Conservation (phyloP, 2,329 filamentous ascomycete genomes). For the Didymella exigua region DNA sequence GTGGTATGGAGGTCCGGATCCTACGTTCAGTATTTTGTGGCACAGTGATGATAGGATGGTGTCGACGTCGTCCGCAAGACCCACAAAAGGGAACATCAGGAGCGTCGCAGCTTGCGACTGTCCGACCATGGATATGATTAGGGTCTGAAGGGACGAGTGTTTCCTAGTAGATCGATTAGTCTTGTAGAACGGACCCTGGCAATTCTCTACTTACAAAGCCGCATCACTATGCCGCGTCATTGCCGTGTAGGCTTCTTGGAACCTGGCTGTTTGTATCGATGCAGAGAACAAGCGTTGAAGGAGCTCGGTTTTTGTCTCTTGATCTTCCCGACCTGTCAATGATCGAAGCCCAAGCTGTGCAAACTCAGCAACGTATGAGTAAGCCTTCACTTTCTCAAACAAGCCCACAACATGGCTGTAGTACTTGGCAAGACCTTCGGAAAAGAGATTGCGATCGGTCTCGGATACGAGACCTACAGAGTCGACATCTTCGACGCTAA, state of each 20-base stretch:
- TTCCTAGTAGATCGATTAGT: conserved; percentile 53
- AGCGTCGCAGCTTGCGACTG: conserved; percentile 53
- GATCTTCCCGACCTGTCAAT: conserved; percentile 34
- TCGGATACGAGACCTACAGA: conserved; percentile 69
- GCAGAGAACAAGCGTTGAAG: conserved; percentile 84
- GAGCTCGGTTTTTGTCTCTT: conserved; percentile 56
- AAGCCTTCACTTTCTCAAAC: conserved; percentile 77
- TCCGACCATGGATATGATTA: conserved; percentile 56
- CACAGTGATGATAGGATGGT: conserved; percentile 75
- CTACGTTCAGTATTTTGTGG: conserved; percentile 69
- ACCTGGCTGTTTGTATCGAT: conserved; percentile 77
- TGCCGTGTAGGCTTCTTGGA: conserved; percentile 80
- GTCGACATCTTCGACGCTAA: conserved; percentile 47
- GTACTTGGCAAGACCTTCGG: conserved; percentile 80
- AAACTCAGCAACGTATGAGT: conserved; percentile 84
- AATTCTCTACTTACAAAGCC: conserved; percentile 57
- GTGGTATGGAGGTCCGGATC: conserved; percentile 71
- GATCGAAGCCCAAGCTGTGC: conserved; percentile 68
- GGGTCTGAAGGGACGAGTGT: conserved; percentile 70
- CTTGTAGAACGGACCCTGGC: no score
- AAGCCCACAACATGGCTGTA: conserved; percentile 84
- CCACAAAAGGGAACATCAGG: conserved; percentile 77
- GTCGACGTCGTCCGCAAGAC: conserved; percentile 79
- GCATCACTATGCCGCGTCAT: conserved; percentile 74
- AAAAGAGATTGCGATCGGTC: conserved; percentile 70